Evolutionary conservation across 1,284 basidiomycete genomes (phyloP).

Genomic region (Papiliotrema laurentii): DNA sequence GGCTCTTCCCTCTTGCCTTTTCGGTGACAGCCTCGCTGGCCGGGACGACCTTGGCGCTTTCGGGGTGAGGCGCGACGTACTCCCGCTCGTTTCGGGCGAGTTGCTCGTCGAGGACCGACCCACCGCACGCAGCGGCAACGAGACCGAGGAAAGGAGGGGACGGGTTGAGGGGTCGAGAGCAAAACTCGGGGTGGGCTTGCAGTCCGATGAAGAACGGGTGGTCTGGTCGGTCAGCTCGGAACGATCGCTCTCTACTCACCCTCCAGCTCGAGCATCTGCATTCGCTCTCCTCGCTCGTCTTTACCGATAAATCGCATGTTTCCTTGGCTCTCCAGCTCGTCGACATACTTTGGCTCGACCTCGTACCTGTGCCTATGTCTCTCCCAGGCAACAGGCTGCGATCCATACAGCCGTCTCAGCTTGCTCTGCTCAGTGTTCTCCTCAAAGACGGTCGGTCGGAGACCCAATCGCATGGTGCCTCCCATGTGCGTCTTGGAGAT

Average conservation of each 20-base stretch:
- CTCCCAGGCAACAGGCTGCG: constrained; percentile 83
- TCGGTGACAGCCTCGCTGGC: constrained; percentile 42
- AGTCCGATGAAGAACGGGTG: constrained; percentile 94
- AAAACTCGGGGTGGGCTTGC: constrained; percentile 98
- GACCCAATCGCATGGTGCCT: constrained; percentile 94
- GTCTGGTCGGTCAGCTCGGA: constrained; percentile 52
- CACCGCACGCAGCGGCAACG: constrained; percentile 75
- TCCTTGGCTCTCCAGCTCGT: constrained; percentile 66
- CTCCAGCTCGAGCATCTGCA: constrained; percentile 90
- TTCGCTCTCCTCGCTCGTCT: constrained; percentile 92
- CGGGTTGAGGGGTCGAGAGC: constrained; percentile 96
- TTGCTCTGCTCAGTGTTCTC: constrained; percentile 59
- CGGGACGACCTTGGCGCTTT: constrained; percentile 45
- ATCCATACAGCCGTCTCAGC: constrained; percentile 79
- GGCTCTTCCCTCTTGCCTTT: constrained; percentile 35
- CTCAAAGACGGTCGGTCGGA: constrained; percentile 89
- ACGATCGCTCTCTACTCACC: constrained; percentile 53
- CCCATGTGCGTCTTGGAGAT: constrained; percentile 97
- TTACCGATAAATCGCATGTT: constrained; percentile 76
- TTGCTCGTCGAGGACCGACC: constrained; percentile 66
- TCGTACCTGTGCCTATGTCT: constrained; percentile 96
- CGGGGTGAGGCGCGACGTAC: constrained; percentile 55
- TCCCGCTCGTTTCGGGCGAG: constrained; percentile 59
- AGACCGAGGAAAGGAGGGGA: constrained; percentile 97
- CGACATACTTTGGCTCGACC: constrained; percentile 85